Evolutionary conservation across 495 filamentous ascomycete genomes (phyloP), one percentile per base, ranked within the genome.

Genomic region (Rostrohypoxylon terebratum): DNA sequence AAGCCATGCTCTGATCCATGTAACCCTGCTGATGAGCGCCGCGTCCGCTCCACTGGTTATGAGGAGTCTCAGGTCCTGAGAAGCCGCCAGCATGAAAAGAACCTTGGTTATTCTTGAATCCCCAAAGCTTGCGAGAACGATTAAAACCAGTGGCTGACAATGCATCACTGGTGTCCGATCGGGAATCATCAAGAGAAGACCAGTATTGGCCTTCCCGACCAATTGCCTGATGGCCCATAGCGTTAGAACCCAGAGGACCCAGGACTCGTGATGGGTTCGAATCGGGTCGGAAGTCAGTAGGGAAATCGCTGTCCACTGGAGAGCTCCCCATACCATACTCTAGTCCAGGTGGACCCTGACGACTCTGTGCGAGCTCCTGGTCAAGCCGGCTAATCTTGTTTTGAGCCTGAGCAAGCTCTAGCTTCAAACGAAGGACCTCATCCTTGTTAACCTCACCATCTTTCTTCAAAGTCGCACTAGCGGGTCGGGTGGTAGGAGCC

Each of bases 311-410:
- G 38, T 82, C 80, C 1, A 73, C 33, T 10, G 74, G 74, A 66
- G 88, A 84, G 10, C 65, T 66, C 25, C 68, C 59, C 34, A 38
- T 51, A 13, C 62, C 23, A 25, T 58, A 31, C 48, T 81, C 64
- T 45, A 69, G 42, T 76, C 74, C 48, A 73, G 73, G 51, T 89
- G 89, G 75, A 89, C 25, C 28, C 6, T 73, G 88, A 47, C 93
- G 92, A 9, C 85, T 91, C 66, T 95, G 91, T 25, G 91, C 86
- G 61, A 98, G 86, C 79, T 98, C 93, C 64, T 94, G 88, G 68
- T 93, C 93, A 79, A 97, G 91, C 16, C 89, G 85, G 62, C 89
- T 90, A 78, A 99, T 94, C 69, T 90, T 91, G 73, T 87, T 89
- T 70, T 92, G 91, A 21, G 94, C 93, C 69, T 87, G 89, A 62